Conservation (phyloP, 2,329 filamentous ascomycete genomes). For the Helotiales sp. region DNA sequence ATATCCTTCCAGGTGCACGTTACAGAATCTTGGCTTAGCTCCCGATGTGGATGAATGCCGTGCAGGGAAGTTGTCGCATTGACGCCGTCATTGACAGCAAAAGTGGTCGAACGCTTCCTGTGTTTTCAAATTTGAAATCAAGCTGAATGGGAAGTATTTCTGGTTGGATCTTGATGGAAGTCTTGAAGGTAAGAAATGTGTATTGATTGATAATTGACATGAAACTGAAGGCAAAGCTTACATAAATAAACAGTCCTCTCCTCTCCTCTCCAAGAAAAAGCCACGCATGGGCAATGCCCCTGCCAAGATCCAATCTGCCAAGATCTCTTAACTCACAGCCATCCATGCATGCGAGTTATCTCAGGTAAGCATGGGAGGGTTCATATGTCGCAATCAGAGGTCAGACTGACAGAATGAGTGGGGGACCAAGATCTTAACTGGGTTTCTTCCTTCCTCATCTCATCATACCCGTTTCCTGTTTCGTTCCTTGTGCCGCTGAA, state of each 20-base stretch:
- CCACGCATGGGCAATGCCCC: neutral
- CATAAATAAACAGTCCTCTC: no score
- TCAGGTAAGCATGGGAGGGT: no score
- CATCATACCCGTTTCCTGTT: neutral
- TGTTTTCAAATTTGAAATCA: no score
- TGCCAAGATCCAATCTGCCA: neutral
- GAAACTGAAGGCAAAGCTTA: no score
- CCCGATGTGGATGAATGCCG: neutral
- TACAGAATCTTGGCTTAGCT: neutral
- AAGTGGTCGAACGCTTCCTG: neutral
- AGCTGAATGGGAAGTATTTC: no score
- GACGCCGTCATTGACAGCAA: neutral
- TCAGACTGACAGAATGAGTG: neutral
- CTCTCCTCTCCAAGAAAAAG: neutral
- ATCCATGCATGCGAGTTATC: neutral
- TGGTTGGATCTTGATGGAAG: no score
- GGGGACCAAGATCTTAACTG: neutral
- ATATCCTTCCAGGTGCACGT: neutral
- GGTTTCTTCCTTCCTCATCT: neutral
- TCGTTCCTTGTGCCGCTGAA: no score
- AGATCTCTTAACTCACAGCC: neutral
- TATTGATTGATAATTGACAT: no score
- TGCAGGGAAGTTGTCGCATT: no score
- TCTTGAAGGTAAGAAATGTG: no score
- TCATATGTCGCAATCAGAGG: no score